These are phyloP conservation scores for Penicillium cinerascens DNA, from an alignment of 495 filamentous ascomycete species.

Conservation along the genomic window DNA sequence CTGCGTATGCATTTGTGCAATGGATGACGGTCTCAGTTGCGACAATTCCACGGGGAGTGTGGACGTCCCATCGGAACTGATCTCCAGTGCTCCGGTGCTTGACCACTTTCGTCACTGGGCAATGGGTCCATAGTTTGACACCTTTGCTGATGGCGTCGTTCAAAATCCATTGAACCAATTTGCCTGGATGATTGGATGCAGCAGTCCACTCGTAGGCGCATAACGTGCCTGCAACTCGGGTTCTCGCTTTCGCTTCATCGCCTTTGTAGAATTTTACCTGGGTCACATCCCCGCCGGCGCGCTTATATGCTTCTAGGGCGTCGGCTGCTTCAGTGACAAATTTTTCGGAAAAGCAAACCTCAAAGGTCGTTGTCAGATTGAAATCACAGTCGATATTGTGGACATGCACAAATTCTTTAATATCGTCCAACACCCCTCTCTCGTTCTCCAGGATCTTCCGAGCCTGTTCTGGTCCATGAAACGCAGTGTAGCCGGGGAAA, in stretches of 20 bases:
- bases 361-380: conserved; percentile 4
- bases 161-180: conserved; percentile 14
- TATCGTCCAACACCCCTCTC: conserved; percentile 1
- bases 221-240: neutral
- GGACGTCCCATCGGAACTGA: conserved; percentile 4
- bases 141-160: conserved; percentile 9
- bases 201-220: conserved; percentile 10
- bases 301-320: conserved; percentile 2
- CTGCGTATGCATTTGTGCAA: conserved; percentile 11
- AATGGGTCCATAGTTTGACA: conserved; percentile 12
- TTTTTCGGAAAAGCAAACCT: conserved; percentile 2
- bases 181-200: conserved; percentile 10
- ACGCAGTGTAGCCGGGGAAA: neutral
- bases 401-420: neutral
- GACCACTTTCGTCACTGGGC: conserved; percentile 3
- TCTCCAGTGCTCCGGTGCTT: neutral
- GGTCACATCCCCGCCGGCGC: conserved; percentile 6
- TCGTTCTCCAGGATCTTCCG: conserved; percentile 10
- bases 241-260: neutral
- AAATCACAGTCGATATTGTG: conserved; percentile 9
- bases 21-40: conserved; percentile 6
- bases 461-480: conserved; percentile 9
- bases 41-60: conserved; percentile 7
- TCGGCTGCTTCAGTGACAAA: neutral
- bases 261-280: neutral